Evolutionary conservation across 2,329 filamentous ascomycete species (phyloP).

Genomic region (Ceratocystis huliohia): DNA sequence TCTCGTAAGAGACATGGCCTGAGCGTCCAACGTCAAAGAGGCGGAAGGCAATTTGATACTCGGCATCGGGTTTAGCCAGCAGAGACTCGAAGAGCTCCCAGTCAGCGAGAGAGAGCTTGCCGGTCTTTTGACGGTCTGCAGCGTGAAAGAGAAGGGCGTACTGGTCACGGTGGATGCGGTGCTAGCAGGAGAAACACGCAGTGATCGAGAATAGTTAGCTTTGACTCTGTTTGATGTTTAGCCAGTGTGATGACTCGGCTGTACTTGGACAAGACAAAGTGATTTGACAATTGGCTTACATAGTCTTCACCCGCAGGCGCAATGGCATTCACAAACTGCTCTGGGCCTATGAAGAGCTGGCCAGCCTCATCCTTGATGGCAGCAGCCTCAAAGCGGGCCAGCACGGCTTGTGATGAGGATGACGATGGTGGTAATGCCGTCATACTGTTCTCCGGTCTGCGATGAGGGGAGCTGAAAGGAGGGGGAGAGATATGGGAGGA

Average conservation of each 20-base stretch:
- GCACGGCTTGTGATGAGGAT: conserved; percentile 26
- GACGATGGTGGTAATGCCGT: background rate
- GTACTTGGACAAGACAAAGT: background rate
- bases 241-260: background rate
- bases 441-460: conserved; percentile 8
- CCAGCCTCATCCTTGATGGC: conserved; percentile 64
- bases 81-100: conserved; percentile 93
- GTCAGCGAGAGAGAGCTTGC: conserved; percentile 66
- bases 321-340: conserved; percentile 85
- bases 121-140: conserved; percentile 64
- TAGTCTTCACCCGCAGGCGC: conserved; percentile 81
- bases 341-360: conserved; percentile 65
- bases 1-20: conserved; percentile 77
- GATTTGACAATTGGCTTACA: conserved; percentile 43
- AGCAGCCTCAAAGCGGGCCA: conserved; percentile 61
- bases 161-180: conserved; percentile 95
- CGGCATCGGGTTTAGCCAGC: conserved; percentile 83
- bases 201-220: background rate
- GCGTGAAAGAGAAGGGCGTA: conserved; percentile 88
- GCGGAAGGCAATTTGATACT: conserved; percentile 97
- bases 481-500: background rate
- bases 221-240: background rate
- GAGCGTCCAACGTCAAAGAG: conserved; percentile 80
- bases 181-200: conserved; percentile 39
- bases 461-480: background rate